Evolutionary conservation across 768 basidiomycete genomes (phyloP), one percentile per base, ranked within the genome.

Genomic region (Boletus barrowsii): DNA sequence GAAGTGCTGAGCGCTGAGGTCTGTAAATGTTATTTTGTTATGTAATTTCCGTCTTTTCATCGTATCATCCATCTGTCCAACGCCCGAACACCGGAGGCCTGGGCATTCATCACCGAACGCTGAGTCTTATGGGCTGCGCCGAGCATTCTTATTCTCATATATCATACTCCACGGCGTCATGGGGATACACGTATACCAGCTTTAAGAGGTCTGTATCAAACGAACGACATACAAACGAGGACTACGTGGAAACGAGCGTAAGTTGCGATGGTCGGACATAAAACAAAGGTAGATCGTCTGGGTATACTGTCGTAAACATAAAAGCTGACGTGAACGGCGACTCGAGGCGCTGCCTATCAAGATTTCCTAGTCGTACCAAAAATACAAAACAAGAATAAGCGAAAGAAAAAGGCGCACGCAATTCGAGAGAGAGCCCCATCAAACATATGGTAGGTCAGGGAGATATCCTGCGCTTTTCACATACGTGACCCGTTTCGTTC

Each of bases 391-490:
- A 22, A 55, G 40, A 47, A 49, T 6, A 40, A 41, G 10, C 40
- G 46, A 45, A 1, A 17, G 9, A 48, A 41, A 2, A 10, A 10
- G 24, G 42, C 32, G 35, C 39, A 42, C 39, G 33, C 40, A 22
- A 17, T 11, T 11, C 11, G 14, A 17, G 35, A 17, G 35, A 17
- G 35, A 17, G 35, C 5, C 17, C 11, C 48, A 18, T 57, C 43
- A 63, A 35, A 26, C 50, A 22, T 68, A 67, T 20, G 61, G 57
- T 51, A 68, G 50, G 45, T 68, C 66, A 37, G 63, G 66, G 4
- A 61, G 61, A 51, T 67, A 68, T 11, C 66, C 65, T 36, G 66
- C 66, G 20, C 59, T 66, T 20, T 68, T 66, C 57, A 67, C 66
- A 47, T 66, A 67, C 45, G 66, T 67, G 56, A 61, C 57, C 51